Base-by-base conservation (phyloP, 2,329 filamentous ascomycete genomes). In the Karstenula rhodostoma region DNA sequence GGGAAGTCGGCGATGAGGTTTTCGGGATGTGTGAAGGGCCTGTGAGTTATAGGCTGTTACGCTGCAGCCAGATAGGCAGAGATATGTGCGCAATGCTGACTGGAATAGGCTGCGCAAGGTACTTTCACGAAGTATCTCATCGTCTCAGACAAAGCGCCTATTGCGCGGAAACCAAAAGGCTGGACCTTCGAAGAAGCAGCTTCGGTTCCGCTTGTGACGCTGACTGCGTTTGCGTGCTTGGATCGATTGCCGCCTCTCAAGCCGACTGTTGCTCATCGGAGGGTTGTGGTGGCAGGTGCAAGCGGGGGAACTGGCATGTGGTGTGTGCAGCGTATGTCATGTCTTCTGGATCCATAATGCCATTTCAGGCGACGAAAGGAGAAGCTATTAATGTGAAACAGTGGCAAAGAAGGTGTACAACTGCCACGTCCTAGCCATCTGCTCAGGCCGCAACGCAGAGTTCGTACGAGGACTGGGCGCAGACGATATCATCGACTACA, bases 391-490 rank as follows among this genome's bases (percentile, higher is more conserved):
- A 42, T 19, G 10, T 32, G 13, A 23, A 9, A 42, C 22, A 66
- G 61, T 65, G 76, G 83, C 62, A 76, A 80, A 43, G 62, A 73
- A 54, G 70, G 46, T 73, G 4, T 69, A 69, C 29, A 74, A 66
- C 0, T 83, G 82, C 2, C 69, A 74, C 51, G 78, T 86, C 1
- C 80, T 80, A 1, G 84, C 73, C 0, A 78, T 85, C 12, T 86
- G 84, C 68, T 84, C 82, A 1, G 78, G 73, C 1, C 74, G 65
- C 46, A 86, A 86, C 50, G 76, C 67, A 5, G 80, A 78, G 1
- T 67, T 85, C 63, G 83, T 86, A 1, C 77, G 66, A 58, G 62
- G 69, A 1, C 68, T 86, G 4, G 84, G 85, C 0, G 84, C 81
- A 0, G 80, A 85, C 62, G 80, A 83, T 67, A 79, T 83, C n/a